Base-by-base conservation (phyloP, 2,329 filamentous ascomycete species). In the Pseudocercospora crystallina region DNA sequence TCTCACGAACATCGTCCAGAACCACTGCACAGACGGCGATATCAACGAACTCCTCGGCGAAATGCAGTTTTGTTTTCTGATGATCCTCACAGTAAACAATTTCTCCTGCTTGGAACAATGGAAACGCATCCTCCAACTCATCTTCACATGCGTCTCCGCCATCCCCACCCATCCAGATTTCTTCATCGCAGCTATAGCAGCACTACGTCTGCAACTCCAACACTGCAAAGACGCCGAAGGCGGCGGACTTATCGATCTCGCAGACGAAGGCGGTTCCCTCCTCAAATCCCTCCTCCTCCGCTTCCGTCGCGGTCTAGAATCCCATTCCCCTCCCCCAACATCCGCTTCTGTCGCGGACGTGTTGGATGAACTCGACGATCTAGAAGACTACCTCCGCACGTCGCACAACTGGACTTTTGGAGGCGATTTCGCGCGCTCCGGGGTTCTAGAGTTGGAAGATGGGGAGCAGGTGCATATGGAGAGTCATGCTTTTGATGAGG, bases 71-170 rank as follows among this genome's bases (percentile, higher is more conserved):
- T 76, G 75, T 30, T 85, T 85, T 59, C 66, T 85, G 8, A 84
- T 82, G 78, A 73, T 82, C 2, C 61, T 85, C 51, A 83, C 81
- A 5, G 70, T 85, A 55, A 83, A 83, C 71, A 86, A 85, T 62
- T 84, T 80, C 63, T 84, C 81, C 2, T 85, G 82, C 60, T 69
- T 85, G 3, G 81, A 85, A 63, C 82, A 85, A 62, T 86, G 83
- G 83, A 84, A 82, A 61, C 70, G 83, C 33, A 58, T 85, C 9
- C 67, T 85, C 8, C 69, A 69, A 1, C 66, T 86, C 17, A 68
- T 84, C 7, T 69, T 85, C 43, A 85, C 81, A 0, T 84, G 79
- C 59, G 73, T 71, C 13, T 64, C 63, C 35, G 81, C 81, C 2
- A 72, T 84, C 12, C 50, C 59, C 8, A 71, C 76, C 15, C 69